Evolutionary conservation across 2,329 filamentous ascomycete species (phyloP).

Genomic region (Monilinia fructicola): DNA sequence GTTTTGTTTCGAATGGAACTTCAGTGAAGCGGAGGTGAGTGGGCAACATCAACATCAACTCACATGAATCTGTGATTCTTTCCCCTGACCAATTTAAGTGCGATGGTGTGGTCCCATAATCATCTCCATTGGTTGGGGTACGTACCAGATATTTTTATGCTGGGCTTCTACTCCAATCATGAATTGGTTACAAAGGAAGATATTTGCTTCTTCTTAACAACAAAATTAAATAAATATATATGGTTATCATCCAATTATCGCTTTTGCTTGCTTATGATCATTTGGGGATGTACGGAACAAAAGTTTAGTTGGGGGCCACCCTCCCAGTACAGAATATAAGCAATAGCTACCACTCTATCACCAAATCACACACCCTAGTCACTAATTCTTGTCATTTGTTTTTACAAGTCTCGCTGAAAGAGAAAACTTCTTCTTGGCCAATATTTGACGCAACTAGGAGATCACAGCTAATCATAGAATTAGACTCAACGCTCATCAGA

Average conservation of each 20-base stretch:
- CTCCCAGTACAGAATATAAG: neutral
- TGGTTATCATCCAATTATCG: neutral
- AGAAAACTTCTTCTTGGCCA: neutral
- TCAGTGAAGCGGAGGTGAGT: neutral
- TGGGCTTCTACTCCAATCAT: neutral
- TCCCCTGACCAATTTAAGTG: neutral
- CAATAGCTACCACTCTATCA: neutral
- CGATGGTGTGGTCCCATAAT: neutral
- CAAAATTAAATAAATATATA: neutral
- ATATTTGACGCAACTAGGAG: neutral
- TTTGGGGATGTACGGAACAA: neutral
- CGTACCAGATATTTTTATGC: neutral
- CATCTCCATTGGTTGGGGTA: neutral
- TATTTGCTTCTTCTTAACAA: too few relatives aligned
- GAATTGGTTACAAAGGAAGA: neutral
- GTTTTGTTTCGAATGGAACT: neutral
- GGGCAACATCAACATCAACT: neutral
- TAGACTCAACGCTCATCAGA: conserved; percentile 77
- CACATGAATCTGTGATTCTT: neutral
- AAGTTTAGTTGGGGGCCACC: neutral
- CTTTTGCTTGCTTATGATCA: neutral
- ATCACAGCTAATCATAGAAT: conserved; percentile 23
- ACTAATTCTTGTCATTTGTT: neutral
- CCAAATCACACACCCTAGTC: neutral
- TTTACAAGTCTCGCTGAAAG: neutral